Evolutionary conservation across 2,329 filamentous ascomycete genomes (phyloP).

Genomic region (Fusarium buxicola): DNA sequence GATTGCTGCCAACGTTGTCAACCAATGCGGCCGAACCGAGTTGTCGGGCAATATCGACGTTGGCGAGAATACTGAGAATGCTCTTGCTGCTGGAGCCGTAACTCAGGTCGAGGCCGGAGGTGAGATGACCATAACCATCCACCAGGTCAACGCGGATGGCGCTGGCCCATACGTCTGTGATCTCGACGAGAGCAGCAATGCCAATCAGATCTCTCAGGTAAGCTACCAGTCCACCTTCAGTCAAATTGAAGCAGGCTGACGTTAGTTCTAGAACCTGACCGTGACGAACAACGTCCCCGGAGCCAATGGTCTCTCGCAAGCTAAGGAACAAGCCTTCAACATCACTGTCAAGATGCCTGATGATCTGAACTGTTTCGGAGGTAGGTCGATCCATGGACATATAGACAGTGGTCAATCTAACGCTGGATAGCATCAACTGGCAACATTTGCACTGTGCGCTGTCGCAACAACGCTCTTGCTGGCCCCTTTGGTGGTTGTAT

Average conservation of each 20-base stretch:
- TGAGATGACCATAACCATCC: constrained; percentile 67
- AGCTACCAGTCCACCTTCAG: accelerated
- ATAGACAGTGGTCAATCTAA: not conserved
- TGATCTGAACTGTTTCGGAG: constrained; percentile 62
- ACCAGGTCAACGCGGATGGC: constrained; percentile 76
- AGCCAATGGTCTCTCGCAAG: constrained; percentile 67
- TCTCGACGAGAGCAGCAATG: constrained; percentile 61
- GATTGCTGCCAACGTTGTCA: constrained; percentile 64
- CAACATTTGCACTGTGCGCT: constrained; percentile 68
- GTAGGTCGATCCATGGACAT: constrained; percentile 48
- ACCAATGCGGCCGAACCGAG: constrained; percentile 72
- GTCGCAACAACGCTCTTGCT: constrained; percentile 67
- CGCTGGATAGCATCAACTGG: constrained; percentile 61
- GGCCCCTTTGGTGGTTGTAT: constrained; percentile 70
- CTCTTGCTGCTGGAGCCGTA: constrained; percentile 57
- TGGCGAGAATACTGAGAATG: constrained; percentile 65
- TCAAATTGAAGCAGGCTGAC: not conserved
- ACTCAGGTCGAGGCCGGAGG: constrained; percentile 62
- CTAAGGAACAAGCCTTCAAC: constrained; percentile 66
- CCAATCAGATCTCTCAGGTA: constrained; percentile 40
- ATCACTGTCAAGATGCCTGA: constrained; percentile 66
- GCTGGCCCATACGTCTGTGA: constrained; percentile 69
- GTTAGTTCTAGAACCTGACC: constrained; percentile 50
- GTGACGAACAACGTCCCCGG: constrained; percentile 71
- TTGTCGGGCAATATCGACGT: constrained; percentile 71